Evolutionary conservation across 2,329 filamentous ascomycete genomes (phyloP).

Genomic region (Daldinia eschscholtzii): DNA sequence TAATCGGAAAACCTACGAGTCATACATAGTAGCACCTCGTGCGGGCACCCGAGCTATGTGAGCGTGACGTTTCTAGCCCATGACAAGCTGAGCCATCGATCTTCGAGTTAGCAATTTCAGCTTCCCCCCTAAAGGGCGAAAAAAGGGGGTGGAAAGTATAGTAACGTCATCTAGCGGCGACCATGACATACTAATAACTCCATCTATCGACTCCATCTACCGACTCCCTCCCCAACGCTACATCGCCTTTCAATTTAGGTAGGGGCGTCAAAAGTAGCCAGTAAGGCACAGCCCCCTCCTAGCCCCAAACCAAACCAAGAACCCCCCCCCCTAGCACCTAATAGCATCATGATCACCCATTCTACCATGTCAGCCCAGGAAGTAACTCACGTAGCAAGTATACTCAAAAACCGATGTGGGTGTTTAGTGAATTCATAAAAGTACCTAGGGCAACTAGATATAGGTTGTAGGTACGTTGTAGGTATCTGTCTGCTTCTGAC

Average conservation of each 20-base stretch:
- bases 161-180: slow-evolving; percentile 23
- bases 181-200: not conserved
- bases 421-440: slow-evolving; percentile 10
- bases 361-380: slow-evolving; percentile 4
- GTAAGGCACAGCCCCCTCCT: not conserved
- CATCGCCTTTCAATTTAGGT: slow-evolving; percentile 7
- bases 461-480: slow-evolving; percentile 10
- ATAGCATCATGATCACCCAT: slow-evolving; percentile 1
- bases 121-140: not conserved
- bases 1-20: slow-evolving; percentile 10
- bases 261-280: not conserved
- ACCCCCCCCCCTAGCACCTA: not conserved
- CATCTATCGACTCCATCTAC: not conserved
- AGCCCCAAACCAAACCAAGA: not conserved
- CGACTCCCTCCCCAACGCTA: not conserved
- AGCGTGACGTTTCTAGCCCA: not conserved
- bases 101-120: slow-evolving; percentile 13
- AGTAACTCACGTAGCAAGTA: slow-evolving; percentile 7
- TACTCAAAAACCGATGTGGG: slow-evolving; percentile 5
- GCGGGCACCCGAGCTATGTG: not conserved
- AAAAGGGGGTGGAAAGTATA: not conserved
- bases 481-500: slow-evolving; percentile 16
- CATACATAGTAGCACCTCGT: not conserved
- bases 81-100: slow-evolving; percentile 1
- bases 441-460: slow-evolving; percentile 14